Evolutionary conservation across 176 grass and related monocot species (phyloP).

Genomic region (Carex scoparia): DNA sequence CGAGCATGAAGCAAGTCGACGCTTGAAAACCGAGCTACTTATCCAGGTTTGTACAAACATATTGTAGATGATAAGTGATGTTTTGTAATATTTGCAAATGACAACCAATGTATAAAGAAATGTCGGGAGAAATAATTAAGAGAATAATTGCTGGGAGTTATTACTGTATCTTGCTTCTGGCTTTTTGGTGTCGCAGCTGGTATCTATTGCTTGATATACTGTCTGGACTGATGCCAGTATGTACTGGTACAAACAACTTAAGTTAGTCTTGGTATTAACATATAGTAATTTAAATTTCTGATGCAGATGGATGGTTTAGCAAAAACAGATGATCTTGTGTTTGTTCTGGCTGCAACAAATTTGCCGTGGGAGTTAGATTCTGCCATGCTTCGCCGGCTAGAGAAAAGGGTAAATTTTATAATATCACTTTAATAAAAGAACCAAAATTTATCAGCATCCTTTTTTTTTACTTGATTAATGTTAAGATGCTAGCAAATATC

Average conservation of each 20-base stretch:
- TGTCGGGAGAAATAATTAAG: background rate
- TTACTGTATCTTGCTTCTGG: background rate
- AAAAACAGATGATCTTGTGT: slow-evolving; percentile 85
- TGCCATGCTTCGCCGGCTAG: slow-evolving; percentile 86
- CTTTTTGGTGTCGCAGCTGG: background rate
- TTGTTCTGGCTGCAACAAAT: slow-evolving; percentile 97
- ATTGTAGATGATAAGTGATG: background rate
- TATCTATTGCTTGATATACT: background rate
- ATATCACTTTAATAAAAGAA: background rate
- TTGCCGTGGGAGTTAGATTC: slow-evolving; percentile 92
- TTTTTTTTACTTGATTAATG: background rate
- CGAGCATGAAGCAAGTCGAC: slow-evolving; percentile 91
- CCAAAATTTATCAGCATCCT: background rate
- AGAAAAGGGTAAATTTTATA: slow-evolving; percentile 50
- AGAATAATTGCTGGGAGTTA: background rate
- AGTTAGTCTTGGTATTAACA: background rate
- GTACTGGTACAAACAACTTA: background rate
- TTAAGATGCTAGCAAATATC: background rate
- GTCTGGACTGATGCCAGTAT: background rate
- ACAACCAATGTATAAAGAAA: background rate
- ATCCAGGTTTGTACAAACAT: slow-evolving; percentile 51
- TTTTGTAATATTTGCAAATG: background rate
- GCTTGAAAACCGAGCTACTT: slow-evolving; percentile 90
- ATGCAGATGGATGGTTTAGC: slow-evolving; percentile 97
- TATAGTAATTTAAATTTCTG: slow-evolving; percentile 20